phyloP scores from a whole-genome alignment of 495 filamentous ascomycete species.

The Hypoxylon crocopeplum region DNA sequence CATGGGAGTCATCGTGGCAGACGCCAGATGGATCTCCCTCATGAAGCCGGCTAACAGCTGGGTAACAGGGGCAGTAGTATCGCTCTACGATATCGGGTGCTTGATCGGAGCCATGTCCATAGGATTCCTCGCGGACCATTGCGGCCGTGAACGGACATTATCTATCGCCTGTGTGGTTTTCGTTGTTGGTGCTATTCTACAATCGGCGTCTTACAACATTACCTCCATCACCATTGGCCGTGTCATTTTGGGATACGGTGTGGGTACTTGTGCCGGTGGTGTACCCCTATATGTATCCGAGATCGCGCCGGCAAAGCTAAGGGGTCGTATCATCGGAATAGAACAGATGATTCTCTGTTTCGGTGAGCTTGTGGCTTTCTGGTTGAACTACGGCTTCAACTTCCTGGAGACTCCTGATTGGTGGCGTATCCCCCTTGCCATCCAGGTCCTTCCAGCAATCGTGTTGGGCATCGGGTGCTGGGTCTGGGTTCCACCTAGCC shows the following conservation, averaged over 20 bases:
- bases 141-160: constrained; percentile 56
- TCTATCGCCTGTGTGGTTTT: constrained; percentile 58
- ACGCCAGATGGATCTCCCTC: constrained; percentile 13
- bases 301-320: constrained; percentile 56
- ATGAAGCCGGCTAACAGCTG: constrained; percentile 23
- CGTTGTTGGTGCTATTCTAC: constrained; percentile 52
- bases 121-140: constrained; percentile 57
- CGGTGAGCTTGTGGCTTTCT: constrained; percentile 51
- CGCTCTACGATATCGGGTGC: constrained; percentile 25
- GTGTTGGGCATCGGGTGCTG: constrained; percentile 52
- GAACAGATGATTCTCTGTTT: constrained; percentile 61
- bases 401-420: constrained; percentile 43
- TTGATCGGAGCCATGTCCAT: constrained; percentile 55
- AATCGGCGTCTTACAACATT: constrained; percentile 54
- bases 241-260: constrained; percentile 59
- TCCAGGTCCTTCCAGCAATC: constrained; percentile 52
- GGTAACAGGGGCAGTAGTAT: constrained; percentile 23
- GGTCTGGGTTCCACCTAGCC: constrained; percentile 59
- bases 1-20: constrained; percentile 26
- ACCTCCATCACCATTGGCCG: constrained; percentile 58
- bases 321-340: constrained; percentile 54
- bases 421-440: constrained; percentile 63
- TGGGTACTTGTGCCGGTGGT: constrained; percentile 61
- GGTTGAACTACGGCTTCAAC: constrained; percentile 59
- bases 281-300: constrained; percentile 54